Evolutionary conservation across 2,329 filamentous ascomycete species (phyloP), one percentile per base, ranked within the genome.

Genomic region (Ascochyta viciae-villosae): DNA sequence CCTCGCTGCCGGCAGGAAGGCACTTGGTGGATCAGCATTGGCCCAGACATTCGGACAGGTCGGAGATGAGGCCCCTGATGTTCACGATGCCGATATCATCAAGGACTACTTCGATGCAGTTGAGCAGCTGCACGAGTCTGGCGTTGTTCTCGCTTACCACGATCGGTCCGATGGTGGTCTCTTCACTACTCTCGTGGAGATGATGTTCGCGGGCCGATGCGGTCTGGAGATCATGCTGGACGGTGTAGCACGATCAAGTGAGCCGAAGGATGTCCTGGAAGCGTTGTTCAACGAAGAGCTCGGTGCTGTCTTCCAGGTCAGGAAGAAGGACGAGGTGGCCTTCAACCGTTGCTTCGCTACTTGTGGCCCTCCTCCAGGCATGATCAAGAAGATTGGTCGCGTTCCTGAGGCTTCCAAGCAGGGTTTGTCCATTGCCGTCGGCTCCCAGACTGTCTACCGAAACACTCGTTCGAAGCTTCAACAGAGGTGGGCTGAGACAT

Each of bases 151-250:
- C 22, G 94, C 94, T 3, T 98, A 98, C 74, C 95, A 98, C 74
- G 95, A 98, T 76, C 85, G 90, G 42, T 97, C 92, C 0, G 94
- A 98, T 74, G 95, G 94, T 75, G 95, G 95, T 69, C 81, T 98
- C 9, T 86, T 98, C 72, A 95, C 94, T 1, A 93, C 94, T 6
- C 79, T 98, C 31, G 91, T 88, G 3, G 95, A 99, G 78, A 98
- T 98, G 95, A 96, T 96, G 87, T 98, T 98, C 74, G 94, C 95
- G 29, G 95, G 95, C 26, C 89, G 93, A 52, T 96, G 91, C 69
- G 95, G 94, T 58, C 84, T 92, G 27, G 90, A 96, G 65, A 82
- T 98, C 57, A 89, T 91, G 82, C 81, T 97, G 54, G 93, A 97
- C 72, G 85, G 84, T 50, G 81, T 92, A 35, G 78, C 81, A 60